A percentile compares a stretch with the other conserved stretches of the same genome.
phyloP scores from a whole-genome alignment of 2,329 filamentous ascomycete species.

The Apiospora marii region DNA sequence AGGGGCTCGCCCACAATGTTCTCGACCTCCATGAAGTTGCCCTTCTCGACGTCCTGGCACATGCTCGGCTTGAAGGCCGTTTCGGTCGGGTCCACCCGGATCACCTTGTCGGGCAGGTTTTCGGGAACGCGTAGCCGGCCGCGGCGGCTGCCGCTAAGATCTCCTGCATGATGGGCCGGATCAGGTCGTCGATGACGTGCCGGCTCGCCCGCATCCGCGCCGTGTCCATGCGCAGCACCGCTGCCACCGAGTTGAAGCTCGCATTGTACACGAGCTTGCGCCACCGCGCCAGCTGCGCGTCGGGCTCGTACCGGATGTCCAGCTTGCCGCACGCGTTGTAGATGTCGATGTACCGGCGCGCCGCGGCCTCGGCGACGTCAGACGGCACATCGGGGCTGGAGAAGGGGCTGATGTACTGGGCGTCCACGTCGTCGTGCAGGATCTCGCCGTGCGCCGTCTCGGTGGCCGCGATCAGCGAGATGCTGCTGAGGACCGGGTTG shows the following conservation, averaged over 20 bases:
- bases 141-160: constrained; percentile 55
- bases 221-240: constrained; percentile 59
- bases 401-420: constrained; percentile 59
- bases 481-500: constrained; percentile 60
- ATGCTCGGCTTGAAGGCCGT: constrained; percentile 61
- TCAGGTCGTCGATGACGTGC: constrained; percentile 53
- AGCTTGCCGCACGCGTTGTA: constrained; percentile 57
- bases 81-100: constrained; percentile 57
- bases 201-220: constrained; percentile 55
- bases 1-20: constrained; percentile 65
- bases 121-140: constrained; percentile 50
- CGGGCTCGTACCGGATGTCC: constrained; percentile 47
- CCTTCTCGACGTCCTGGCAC: constrained; percentile 59
- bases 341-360: constrained; percentile 52
- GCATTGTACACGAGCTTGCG: constrained; percentile 60
- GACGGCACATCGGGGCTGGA: constrained; percentile 42
- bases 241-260: constrained; percentile 60
- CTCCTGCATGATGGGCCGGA: constrained; percentile 62
- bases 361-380: constrained; percentile 37
- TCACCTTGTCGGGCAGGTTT: constrained; percentile 53
- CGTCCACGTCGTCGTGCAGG: constrained; percentile 60
- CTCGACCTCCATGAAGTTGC: constrained; percentile 64
- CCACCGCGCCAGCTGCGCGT: constrained; percentile 56
- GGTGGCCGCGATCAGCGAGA: constrained; percentile 60
- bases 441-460: constrained; percentile 57